Conservation (phyloP, 169 alveolate genomes). For the Eimeria brunetti region DNA sequence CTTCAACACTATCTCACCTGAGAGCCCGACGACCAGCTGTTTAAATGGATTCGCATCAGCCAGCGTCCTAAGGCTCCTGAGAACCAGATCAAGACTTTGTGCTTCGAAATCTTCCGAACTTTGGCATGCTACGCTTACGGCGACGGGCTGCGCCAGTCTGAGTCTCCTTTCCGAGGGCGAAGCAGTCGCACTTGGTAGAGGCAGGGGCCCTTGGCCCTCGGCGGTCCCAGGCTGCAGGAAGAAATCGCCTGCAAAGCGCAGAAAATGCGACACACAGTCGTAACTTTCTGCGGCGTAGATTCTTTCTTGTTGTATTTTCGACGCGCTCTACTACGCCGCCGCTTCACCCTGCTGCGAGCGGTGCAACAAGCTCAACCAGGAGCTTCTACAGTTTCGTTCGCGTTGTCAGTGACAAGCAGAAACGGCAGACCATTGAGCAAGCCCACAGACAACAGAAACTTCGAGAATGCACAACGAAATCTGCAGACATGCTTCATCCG, state of each 20-base stretch:
- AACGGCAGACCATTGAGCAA: neutral
- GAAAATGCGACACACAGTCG: neutral
- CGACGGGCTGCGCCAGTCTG: slow-evolving; percentile 24
- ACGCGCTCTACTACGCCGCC: neutral
- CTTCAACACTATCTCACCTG: slow-evolving; percentile 31
- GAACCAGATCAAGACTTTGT: slow-evolving; percentile 66
- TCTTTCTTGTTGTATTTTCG: neutral
- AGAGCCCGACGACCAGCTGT: slow-evolving; percentile 56
- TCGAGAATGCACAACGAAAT: neutral
- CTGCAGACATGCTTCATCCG: neutral
- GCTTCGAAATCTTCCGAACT: slow-evolving; percentile 65
- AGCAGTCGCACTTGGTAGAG: neutral
- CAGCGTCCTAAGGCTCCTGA: slow-evolving; percentile 35
- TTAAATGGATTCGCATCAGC: slow-evolving; percentile 49
- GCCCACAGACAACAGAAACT: neutral
- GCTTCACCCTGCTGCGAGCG: neutral
- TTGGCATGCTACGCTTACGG: slow-evolving; percentile 55
- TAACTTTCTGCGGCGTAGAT: neutral
- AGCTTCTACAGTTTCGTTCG: neutral
- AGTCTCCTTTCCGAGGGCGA: slow-evolving; percentile 56
- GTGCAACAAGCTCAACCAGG: neutral
- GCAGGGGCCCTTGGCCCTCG: neutral
- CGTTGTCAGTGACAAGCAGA: neutral
- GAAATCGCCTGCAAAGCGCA: slow-evolving; percentile 4
- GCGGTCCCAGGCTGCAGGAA: slow-evolving; percentile 26